These are phyloP conservation scores for Cicer pinnatifidum DNA, from an alignment of 306 rosid genomes.

Conservation along the genomic window DNA sequence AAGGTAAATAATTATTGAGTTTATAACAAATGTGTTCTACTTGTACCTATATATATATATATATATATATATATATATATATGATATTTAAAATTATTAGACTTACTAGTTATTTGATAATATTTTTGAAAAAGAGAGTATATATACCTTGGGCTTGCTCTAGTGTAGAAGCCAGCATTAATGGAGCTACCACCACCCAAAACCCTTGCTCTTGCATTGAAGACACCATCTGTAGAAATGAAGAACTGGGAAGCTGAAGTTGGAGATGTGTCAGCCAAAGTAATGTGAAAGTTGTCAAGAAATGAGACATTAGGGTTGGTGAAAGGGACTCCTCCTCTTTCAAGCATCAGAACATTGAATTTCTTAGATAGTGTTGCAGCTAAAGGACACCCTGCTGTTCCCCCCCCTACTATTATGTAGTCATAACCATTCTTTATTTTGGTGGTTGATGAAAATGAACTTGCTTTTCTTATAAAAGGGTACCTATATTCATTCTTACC, in stretches of 20 bases:
- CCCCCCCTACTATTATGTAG: conserved; percentile 92
- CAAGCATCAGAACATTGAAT: conserved; percentile 73
- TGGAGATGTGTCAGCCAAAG: conserved; percentile 76
- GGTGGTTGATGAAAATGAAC: conserved; percentile 67
- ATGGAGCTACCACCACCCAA: conserved; percentile 83
- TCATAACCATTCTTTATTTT: conserved; percentile 55
- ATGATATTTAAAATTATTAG: too few relatives aligned
- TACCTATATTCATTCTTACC: conserved; percentile 48
- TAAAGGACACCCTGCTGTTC: conserved; percentile 93
- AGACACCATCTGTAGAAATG: conserved; percentile 81
- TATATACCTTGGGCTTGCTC: conserved; percentile 71
- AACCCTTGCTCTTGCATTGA: conserved; percentile 78
- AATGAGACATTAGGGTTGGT: conserved; percentile 75
- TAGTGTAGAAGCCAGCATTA: conserved; percentile 95
- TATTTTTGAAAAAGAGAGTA: too few relatives aligned
- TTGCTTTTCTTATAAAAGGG: conserved; percentile 78
- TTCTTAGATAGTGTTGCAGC: conserved; percentile 87
- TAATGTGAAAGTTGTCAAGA: conserved; percentile 69
- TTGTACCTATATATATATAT: background rate
- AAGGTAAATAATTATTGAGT: background rate
- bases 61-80: background rate
- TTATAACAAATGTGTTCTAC: background rate
- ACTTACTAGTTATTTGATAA: too few relatives aligned
- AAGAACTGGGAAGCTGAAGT: conserved; percentile 82
- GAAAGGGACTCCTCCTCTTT: conserved; percentile 90